Evolutionary conservation across 2,329 filamentous ascomycete genomes (phyloP).

Genomic region (Sarocladium brachiariae): DNA sequence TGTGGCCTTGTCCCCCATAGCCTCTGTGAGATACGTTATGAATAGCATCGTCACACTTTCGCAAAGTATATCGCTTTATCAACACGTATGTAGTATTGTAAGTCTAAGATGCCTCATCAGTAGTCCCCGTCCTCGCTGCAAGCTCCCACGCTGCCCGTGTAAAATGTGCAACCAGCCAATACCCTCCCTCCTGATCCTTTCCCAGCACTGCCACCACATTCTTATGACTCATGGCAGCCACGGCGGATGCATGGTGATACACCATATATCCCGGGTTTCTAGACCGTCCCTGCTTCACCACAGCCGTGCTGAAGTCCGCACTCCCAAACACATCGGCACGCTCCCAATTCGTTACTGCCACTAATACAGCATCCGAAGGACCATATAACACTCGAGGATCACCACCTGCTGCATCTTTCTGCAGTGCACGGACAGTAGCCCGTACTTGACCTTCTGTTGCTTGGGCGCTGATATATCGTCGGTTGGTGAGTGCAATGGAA

Average conservation of each 20-base stretch:
- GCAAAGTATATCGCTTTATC: too few relatives aligned
- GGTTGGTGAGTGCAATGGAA: conserved; percentile 22
- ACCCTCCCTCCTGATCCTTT: conserved; percentile 21
- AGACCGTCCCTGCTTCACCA: conserved; percentile 15
- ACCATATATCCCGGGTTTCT: conserved; percentile 14
- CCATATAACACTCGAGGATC: conserved; percentile 22
- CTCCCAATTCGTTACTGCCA: conserved; percentile 33
- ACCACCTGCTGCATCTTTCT: conserved; percentile 14
- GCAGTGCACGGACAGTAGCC: conserved; percentile 20
- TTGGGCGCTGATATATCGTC: conserved; percentile 27
- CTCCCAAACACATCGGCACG: conserved; percentile 26
- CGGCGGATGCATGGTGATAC: conserved; percentile 13
- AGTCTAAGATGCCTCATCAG: not conserved
- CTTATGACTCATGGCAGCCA: conserved; percentile 10
- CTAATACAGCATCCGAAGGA: conserved; percentile 22
- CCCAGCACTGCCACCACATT: conserved; percentile 19
- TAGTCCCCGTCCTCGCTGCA: not conserved
- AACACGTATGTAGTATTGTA: too few relatives aligned
- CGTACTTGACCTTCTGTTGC: conserved; percentile 26
- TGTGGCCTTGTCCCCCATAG: too few relatives aligned
- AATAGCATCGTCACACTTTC: too few relatives aligned
- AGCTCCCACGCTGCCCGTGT: conserved; percentile 21
- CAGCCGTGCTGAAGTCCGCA: conserved; percentile 29
- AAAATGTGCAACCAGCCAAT: conserved; percentile 20
- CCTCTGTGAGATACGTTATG: too few relatives aligned